Evolutionary conservation across 106 monocot genomes (phyloP), one percentile per base, ranked within the genome.

Genomic region (Apostasia shenzhenica): DNA sequence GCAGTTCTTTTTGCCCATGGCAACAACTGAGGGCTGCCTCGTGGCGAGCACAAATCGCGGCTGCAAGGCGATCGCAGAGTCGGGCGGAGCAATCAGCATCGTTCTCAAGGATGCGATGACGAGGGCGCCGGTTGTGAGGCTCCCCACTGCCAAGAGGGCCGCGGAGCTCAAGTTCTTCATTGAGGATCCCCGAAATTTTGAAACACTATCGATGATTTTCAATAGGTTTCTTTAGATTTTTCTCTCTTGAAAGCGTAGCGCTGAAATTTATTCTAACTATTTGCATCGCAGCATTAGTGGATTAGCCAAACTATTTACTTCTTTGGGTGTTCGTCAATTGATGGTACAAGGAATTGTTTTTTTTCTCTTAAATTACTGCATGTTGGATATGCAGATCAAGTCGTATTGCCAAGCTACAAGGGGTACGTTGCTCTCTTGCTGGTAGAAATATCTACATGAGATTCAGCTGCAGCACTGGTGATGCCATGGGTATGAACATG

Each of bases 401-500:
- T 73, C 86, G 94, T 69, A 90, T 94, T 74, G 94, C 79, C 0
- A 86, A 70, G 67, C 78, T 94, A 45, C 94, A 87, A 48, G 72
- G 72, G 45, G 82, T 90, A 41, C 75, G 81, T 8, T 87, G 94
- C 68, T 69, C 86, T 6, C 80, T 94, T 9, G 94, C 86, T 5
- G 94, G 94, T 61, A 89, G 76, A 72, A 94, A 94, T 68, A 67
- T 94, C 10, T 94, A 90, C 77, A 83, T 90, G 70, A 81, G 94
- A 72, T 90, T 94, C 72, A 78, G 66, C 38, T 87, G 89, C 82
- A 80, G 73, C 47, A 94, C 94, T 41, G 94, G 94, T 61, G 89
- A 94, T 81, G 94, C 94, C 1, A 94, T 94, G 94, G 94, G 94
- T 37, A 94, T 94, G 94, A 94, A 94, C 75, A 94, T 94, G 94